phyloP scores from a whole-genome alignment of 805 yeast species.

The Suhomyces tanzawaensis region DNA sequence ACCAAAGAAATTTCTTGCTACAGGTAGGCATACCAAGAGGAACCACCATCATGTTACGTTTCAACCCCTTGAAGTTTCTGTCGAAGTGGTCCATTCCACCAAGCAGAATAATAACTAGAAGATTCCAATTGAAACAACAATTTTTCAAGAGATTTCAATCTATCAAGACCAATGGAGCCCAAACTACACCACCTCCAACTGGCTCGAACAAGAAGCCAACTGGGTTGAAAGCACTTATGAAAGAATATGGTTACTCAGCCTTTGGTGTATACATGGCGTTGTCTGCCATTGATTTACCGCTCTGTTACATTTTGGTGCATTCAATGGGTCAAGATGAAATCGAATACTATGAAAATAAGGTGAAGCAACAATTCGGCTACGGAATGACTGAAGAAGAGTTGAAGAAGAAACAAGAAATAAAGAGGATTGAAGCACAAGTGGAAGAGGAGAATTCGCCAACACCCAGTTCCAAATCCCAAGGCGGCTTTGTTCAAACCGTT shows the following conservation, averaged over 20 bases:
- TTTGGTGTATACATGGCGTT: conserved; percentile 77
- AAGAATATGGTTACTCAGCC: conserved; percentile 90
- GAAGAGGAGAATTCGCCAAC: conserved; percentile 18
- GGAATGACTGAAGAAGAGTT: conserved; percentile 49
- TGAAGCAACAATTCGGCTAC: conserved; percentile 61
- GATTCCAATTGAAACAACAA: not conserved
- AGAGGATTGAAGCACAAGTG: conserved; percentile 24
- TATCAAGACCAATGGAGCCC: conserved; percentile 8
- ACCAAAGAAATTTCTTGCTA: too few species aligned
- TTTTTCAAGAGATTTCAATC: conserved; percentile 18
- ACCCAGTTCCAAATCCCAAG: conserved; percentile 7
- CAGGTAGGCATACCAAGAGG: too few species aligned
- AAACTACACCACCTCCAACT: conserved; percentile 2
- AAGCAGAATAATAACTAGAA: conserved; percentile 1
- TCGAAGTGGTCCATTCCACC: conserved; percentile 4
- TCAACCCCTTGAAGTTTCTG: conserved; percentile 11
- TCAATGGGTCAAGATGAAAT: conserved; percentile 83
- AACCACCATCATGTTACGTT: conserved; percentile 10
- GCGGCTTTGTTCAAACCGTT: conserved; percentile 9
- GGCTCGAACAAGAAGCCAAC: conserved; percentile 29
- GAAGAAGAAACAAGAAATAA: conserved; percentile 33
- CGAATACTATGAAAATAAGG: conserved; percentile 59
- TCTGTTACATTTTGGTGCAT: conserved; percentile 81
- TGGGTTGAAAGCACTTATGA: conserved; percentile 63
- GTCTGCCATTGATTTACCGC: conserved; percentile 75